Evolutionary conservation across 2,329 filamentous ascomycete genomes (phyloP).

Genomic region (Simplicillium aogashimaense): DNA sequence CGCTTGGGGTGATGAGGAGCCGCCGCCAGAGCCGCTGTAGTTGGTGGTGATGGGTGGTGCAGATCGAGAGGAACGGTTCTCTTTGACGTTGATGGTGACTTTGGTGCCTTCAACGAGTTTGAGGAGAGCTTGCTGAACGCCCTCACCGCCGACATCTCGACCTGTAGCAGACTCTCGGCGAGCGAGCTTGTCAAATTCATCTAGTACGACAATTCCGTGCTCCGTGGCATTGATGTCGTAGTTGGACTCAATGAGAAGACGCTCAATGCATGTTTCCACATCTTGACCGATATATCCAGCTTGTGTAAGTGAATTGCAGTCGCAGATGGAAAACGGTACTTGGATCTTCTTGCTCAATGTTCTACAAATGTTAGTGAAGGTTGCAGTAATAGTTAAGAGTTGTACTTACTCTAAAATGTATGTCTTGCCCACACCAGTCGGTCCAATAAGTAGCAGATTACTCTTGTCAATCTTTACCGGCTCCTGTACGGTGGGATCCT

Average conservation of each 20-base stretch:
- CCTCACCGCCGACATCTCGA: slow-evolving; percentile 90
- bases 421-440: slow-evolving; percentile 93
- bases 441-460: slow-evolving; percentile 82
- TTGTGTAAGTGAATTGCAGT: slow-evolving; percentile 93
- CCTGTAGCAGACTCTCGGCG: slow-evolving; percentile 79
- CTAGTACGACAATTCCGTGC: slow-evolving; percentile 86
- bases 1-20: slow-evolving; percentile 34
- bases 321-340: slow-evolving; percentile 89
- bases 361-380: slow-evolving; percentile 34
- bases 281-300: slow-evolving; percentile 97
- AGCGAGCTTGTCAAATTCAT: slow-evolving; percentile 97
- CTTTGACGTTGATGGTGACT: slow-evolving; percentile 82
- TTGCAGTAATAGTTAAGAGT: background rate
- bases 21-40: slow-evolving; percentile 33
- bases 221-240: slow-evolving; percentile 80
- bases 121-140: slow-evolving; percentile 88
- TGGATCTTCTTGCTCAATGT: slow-evolving; percentile 88
- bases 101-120: slow-evolving; percentile 97
- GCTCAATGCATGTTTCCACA: slow-evolving; percentile 89
- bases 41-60: slow-evolving; percentile 42
- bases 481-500: slow-evolving; percentile 31
- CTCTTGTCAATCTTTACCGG: slow-evolving; percentile 84
- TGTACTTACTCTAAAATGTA: slow-evolving; percentile 64
- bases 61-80: slow-evolving; percentile 51
- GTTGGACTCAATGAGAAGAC: slow-evolving; percentile 80